Base-by-base conservation (phyloP, 208 protist genomes). In the Angomonas deanei region DNA sequence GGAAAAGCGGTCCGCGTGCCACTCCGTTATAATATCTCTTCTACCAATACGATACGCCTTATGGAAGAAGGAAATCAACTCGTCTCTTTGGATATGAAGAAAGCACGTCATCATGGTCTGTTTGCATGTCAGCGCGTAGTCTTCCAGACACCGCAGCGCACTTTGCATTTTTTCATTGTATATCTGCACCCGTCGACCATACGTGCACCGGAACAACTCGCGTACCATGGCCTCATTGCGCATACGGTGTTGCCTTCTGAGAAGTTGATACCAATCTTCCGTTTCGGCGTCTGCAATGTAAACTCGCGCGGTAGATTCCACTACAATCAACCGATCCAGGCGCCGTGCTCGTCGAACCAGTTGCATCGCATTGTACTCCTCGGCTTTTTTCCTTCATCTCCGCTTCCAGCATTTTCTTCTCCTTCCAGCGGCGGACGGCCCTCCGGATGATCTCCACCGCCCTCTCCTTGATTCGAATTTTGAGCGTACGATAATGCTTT, bases 351-450 rank as follows among this genome's bases (percentile, higher is more conserved):
- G 63, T 27, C 66, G 71, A 26, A 78, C 60, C 23, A 48, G 67
- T 72, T 67, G 36, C 33, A 86, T 27, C 21, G 56, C 56, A 47
- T 38, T 24, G 59, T 80, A 79, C 8, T 64, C 64, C 19, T 62
- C 75, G n/a, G 72, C 75, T n/a, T 82, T 36, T 52, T 19, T 28
- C 36, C 52, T 66, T 28, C 58, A 78, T 66, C 17, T 68, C 55
- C 47, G 55, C 61, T 32, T 78, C 64, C 24, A 68, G 21, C 5
- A 58, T 69, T 19, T 66, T 68, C 62, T 68, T 66, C 68, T 80
- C 76, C 33, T 75, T 66, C 76, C 76, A 87, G 24, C 68, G 69
- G 24, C 80, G 71, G 46, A 87, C 80, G 23, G 76, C 76, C 6
- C 73, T 66, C 1, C 76, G 76, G 50, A 87, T 83, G 11, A 78